Evolutionary conservation across 345 rosid species (phyloP).

Genomic region (Populus nigra): DNA sequence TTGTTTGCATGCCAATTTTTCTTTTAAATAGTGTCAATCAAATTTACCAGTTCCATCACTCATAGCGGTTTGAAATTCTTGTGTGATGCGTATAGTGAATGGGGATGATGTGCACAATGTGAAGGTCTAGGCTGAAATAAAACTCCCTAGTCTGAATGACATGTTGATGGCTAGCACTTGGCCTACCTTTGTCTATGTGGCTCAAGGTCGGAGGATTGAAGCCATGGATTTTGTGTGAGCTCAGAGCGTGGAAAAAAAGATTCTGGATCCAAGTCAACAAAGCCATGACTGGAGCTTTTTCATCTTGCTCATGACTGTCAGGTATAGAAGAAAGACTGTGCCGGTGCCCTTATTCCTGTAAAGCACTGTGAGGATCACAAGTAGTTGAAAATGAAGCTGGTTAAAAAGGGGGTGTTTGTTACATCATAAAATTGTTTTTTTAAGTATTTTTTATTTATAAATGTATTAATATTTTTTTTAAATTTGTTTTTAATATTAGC

Average conservation of each 20-base stretch:
- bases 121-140: constrained; percentile 6
- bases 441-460: too few species aligned
- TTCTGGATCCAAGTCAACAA: not conserved
- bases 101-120: constrained; percentile 8
- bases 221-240: constrained; percentile 1
- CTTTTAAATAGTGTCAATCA: too few species aligned
- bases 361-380: not conserved
- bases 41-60: too few species aligned
- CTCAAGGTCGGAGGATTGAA: constrained; percentile 9
- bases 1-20: too few species aligned
- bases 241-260: not conserved
- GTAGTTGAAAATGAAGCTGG: not conserved
- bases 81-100: too few species aligned
- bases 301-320: not conserved
- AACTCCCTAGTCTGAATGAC: not conserved
- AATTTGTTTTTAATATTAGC: too few species aligned
- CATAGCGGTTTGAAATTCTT: too few species aligned
- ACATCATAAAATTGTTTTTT: too few species aligned
- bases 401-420: not conserved
- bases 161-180: not conserved
- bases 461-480: too few species aligned
- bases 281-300: constrained; percentile 4
- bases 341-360: not conserved
- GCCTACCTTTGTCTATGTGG: constrained; percentile 3
- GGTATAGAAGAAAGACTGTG: not conserved